A percentile compares a stretch with the other conserved stretches of the same genome.
These are phyloP conservation scores for Penicillium sp. DNA, from an alignment of 2,329 filamentous ascomycete species.

Conservation along the genomic window DNA sequence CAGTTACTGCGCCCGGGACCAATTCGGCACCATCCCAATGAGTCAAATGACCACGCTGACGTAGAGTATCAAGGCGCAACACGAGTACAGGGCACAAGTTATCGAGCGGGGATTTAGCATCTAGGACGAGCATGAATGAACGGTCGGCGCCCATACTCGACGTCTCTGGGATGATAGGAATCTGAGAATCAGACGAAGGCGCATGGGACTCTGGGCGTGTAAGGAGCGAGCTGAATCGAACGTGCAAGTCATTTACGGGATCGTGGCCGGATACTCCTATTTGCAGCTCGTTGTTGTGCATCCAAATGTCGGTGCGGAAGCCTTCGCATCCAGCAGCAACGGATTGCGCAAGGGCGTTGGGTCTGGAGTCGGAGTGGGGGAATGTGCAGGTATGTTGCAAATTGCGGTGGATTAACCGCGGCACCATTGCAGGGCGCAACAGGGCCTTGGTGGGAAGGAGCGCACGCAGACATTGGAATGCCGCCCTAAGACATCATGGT, in stretches of 20 bases:
- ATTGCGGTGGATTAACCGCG: slow-evolving; percentile 10
- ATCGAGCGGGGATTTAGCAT: slow-evolving; percentile 19
- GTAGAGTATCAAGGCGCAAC: slow-evolving; percentile 19
- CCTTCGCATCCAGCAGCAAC: slow-evolving; percentile 27
- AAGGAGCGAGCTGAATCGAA: slow-evolving; percentile 26
- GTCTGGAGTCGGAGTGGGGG: slow-evolving; percentile 16
- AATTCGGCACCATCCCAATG: slow-evolving; percentile 21
- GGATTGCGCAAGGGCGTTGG: slow-evolving; percentile 21
- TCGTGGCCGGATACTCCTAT: slow-evolving; percentile 15
- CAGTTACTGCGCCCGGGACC: slow-evolving; percentile 22
- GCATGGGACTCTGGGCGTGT: slow-evolving; percentile 14
- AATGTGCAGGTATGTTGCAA: slow-evolving; percentile 22
- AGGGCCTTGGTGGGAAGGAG: slow-evolving; percentile 1
- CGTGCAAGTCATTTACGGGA: slow-evolving; percentile 18
- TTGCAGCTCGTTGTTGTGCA: slow-evolving; percentile 22
- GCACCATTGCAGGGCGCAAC: slow-evolving; percentile 11
- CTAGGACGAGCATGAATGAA: slow-evolving; percentile 25
- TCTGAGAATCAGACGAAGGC: background rate
- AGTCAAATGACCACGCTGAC: slow-evolving; percentile 22
- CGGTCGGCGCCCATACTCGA: slow-evolving; percentile 1
- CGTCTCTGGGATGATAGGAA: background rate
- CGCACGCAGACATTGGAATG: slow-evolving; percentile 12
- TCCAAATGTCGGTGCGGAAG: slow-evolving; percentile 26
- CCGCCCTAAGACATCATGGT: slow-evolving; percentile 8
- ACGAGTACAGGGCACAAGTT: slow-evolving; percentile 19